A percentile compares a stretch with the other conserved stretches of the same genome.
Conservation (phyloP, 2,329 filamentous ascomycete genomes). For the Penicillium nordicum region DNA sequence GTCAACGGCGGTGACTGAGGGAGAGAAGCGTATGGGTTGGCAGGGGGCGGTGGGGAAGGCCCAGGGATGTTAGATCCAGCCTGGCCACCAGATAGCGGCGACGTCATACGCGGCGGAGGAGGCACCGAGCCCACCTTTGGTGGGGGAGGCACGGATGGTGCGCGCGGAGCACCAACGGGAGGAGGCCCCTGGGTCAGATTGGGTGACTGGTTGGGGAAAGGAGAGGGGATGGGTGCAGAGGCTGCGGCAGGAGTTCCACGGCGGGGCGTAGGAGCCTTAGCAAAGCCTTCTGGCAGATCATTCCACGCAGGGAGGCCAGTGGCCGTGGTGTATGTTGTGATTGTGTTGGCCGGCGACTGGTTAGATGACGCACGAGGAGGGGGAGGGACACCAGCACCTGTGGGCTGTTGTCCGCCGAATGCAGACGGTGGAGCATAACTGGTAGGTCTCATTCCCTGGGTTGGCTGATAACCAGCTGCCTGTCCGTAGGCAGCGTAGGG, state of each 20-base stretch:
- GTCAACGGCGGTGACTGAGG: conserved; percentile 44
- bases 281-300: conserved; percentile 79
- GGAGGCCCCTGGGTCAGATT: conserved; percentile 43
- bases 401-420: conserved; percentile 47
- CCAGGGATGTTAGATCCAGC: conserved; percentile 60
- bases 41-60: conserved; percentile 49
- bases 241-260: conserved; percentile 67
- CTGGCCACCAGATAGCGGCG: conserved; percentile 60
- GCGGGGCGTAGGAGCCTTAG: conserved; percentile 67
- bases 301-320: conserved; percentile 85
- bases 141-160: conserved; percentile 74
- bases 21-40: conserved; percentile 39
- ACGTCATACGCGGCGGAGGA: conserved; percentile 64
- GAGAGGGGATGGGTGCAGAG: conserved; percentile 64
- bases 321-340: conserved; percentile 61
- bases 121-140: conserved; percentile 69
- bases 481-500: conserved; percentile 39
- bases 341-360: conserved; percentile 59
- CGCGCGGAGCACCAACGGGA: conserved; percentile 57
- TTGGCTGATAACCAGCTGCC: conserved; percentile 56
- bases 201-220: conserved; percentile 67
- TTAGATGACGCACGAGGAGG: conserved; percentile 64
- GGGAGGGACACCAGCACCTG: conserved; percentile 51
- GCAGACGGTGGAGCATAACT: conserved; percentile 44
- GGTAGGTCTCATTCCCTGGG: conserved; percentile 33